Evolutionary conservation across 2,329 filamentous ascomycete genomes (phyloP).

Genomic region (Trichophyton simii): DNA sequence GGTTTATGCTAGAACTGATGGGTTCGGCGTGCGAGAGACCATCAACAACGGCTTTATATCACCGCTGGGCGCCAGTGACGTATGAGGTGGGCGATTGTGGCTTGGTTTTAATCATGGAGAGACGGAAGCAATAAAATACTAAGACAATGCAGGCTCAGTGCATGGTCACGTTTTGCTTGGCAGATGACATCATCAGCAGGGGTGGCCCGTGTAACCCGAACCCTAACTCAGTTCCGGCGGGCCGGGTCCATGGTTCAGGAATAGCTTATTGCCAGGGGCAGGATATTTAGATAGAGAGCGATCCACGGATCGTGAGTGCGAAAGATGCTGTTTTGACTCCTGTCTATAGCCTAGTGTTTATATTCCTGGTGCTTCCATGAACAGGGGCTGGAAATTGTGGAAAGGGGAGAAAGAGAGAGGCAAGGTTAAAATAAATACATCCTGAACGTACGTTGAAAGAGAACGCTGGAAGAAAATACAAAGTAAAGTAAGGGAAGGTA

Average conservation of each 20-base stretch:
- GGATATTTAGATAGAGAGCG: not conserved
- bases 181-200: constrained; percentile 2
- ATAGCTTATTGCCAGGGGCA: not conserved
- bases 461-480: not conserved
- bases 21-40: too few relatives aligned
- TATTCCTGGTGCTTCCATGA: not conserved
- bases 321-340: not conserved
- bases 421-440: not conserved
- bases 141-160: not conserved
- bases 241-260: not conserved
- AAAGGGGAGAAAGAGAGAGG: not conserved
- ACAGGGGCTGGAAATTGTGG: not conserved
- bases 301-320: too few relatives aligned
- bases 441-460: not conserved
- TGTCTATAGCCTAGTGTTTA: not conserved
- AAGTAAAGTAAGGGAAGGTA: not conserved
- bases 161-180: not conserved
- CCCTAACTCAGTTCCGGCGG: not conserved
- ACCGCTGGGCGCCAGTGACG: not conserved
- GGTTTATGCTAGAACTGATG: not conserved
- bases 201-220: constrained; percentile 3
- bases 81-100: not conserved
- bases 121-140: not conserved
- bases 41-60: not conserved
- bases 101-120: not conserved